Conservation (phyloP, 768 basidiomycete species). For the Leccinum disarticulatum region DNA sequence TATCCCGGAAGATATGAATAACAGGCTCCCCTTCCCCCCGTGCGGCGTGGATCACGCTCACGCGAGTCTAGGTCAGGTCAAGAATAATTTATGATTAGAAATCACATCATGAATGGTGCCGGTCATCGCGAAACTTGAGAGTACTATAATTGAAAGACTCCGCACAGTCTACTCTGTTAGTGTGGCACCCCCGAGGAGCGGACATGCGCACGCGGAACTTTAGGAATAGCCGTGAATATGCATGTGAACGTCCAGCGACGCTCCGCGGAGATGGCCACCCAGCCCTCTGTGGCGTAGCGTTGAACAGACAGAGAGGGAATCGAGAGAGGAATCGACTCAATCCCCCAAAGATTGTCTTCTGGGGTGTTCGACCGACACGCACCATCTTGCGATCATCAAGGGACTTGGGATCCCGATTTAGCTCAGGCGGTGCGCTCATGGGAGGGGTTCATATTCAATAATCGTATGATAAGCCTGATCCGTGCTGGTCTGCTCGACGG, state of each 20-base stretch:
- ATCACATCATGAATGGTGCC: neutral
- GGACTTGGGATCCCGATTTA: conserved; percentile 4
- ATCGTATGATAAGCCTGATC: neutral
- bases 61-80: neutral
- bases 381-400: conserved; percentile 18
- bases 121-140: neutral
- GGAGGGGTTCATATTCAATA: neutral
- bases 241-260: neutral
- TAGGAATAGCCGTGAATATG: neutral
- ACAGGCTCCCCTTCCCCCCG: neutral
- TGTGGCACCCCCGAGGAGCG: neutral
- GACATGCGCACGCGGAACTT: neutral
- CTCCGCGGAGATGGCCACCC: conserved; percentile 3
- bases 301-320: neutral
- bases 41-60: neutral
- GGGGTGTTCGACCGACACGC: neutral
- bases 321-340: neutral
- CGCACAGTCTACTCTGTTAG: neutral
- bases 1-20: neutral
- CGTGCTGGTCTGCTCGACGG: neutral
- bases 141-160: neutral
- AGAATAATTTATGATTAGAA: neutral
- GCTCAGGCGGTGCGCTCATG: conserved; percentile 6
- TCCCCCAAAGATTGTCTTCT: neutral
- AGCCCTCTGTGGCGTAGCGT: neutral